A percentile compares a stretch with the other conserved stretches of the same genome.
phyloP scores from a whole-genome alignment of 805 yeast species.

The Sugiyamaella valdiviana region DNA sequence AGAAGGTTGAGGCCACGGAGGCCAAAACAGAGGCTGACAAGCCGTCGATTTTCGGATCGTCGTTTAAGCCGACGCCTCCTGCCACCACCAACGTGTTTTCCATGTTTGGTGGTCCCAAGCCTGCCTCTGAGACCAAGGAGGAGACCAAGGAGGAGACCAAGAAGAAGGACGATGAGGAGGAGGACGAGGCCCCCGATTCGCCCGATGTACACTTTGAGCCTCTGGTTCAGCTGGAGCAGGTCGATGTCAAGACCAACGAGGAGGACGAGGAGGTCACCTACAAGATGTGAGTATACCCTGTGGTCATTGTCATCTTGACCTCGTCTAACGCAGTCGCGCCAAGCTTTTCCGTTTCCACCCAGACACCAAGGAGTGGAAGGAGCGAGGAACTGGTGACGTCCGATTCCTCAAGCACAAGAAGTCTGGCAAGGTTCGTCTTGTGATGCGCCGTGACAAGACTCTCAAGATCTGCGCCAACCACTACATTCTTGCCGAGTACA shows the following conservation, averaged over 20 bases:
- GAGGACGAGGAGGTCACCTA: slow-evolving; percentile 77
- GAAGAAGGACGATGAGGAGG: slow-evolving; percentile 35
- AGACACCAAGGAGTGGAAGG: slow-evolving; percentile 93
- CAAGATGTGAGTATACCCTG: slow-evolving; percentile 61
- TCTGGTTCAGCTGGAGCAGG: slow-evolving; percentile 87
- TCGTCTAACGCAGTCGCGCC: slow-evolving; percentile 48
- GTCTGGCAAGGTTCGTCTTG: slow-evolving; percentile 74
- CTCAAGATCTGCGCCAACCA: slow-evolving; percentile 98
- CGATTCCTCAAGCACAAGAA: slow-evolving; percentile 87
- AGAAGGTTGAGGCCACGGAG: slow-evolving; percentile 16
- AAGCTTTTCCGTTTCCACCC: slow-evolving; percentile 86
- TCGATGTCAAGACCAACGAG: slow-evolving; percentile 92
- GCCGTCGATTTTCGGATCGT: slow-evolving; percentile 17
- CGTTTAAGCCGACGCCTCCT: slow-evolving; percentile 14
- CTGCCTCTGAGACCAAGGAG: slow-evolving; percentile 41
- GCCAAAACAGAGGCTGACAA: slow-evolving; percentile 12
- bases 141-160: slow-evolving; percentile 32
- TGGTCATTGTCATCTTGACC: background rate
- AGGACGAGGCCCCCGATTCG: slow-evolving; percentile 59
- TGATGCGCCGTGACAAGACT: slow-evolving; percentile 99
- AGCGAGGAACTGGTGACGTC: slow-evolving; percentile 98
- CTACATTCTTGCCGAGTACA: slow-evolving; percentile 64
- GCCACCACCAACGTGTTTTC: slow-evolving; percentile 65
- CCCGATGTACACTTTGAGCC: slow-evolving; percentile 95
- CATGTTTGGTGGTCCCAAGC: slow-evolving; percentile 90